Evolutionary conservation across 2,329 filamentous ascomycete species (phyloP), one percentile per base, ranked within the genome.

Genomic region (Pseudogymnoascus sp.): DNA sequence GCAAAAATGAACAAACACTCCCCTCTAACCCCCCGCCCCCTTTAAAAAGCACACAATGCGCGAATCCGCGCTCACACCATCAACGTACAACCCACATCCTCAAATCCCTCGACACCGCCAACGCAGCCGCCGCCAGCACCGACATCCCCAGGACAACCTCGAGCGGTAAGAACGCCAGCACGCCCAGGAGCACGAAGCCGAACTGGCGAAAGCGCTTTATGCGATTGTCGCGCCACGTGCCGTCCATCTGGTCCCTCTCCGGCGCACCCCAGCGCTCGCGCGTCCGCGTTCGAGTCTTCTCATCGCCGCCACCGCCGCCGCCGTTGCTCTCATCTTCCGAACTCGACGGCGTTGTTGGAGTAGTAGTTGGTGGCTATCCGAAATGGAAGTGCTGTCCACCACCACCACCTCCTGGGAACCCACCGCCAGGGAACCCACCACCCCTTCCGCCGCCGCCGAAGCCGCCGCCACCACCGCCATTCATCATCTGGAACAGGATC

Each of bases 401-500:
- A n/a, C 48, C 48, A 19, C 57, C 57, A 19, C 57, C 57, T 1
- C 57, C 57, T 39, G 34, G 19, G 57, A 61, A 61, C 14, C 36
- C 31, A 14, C 36, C 31, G 34, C 72, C 70, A 34, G 70, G 48
- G 31, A 64, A 62, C 1, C 62, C 62, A 62, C 62, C 62, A 13
- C 71, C 78, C 75, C 82, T 81, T 16, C 84, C 84, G 57, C 83
- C 82, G 37, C 82, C 80, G 6, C 75, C 79, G 71, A 77, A 78
- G 51, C 73, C 69, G 60, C 70, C 74, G 48, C 81, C 81, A 23
- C 80, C 84, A 67, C 85, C 84, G 69, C 82, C 81, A 65, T 89
- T 89, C 87, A 92, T 92, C 88, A 92, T 92, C 77, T 88, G 90
- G 79, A 92, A 92, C 25, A 93, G 79, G 68, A 92, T 87, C 75